Evolutionary conservation across 2,329 filamentous ascomycete genomes (phyloP).

Genomic region (Curvularia sp.): DNA sequence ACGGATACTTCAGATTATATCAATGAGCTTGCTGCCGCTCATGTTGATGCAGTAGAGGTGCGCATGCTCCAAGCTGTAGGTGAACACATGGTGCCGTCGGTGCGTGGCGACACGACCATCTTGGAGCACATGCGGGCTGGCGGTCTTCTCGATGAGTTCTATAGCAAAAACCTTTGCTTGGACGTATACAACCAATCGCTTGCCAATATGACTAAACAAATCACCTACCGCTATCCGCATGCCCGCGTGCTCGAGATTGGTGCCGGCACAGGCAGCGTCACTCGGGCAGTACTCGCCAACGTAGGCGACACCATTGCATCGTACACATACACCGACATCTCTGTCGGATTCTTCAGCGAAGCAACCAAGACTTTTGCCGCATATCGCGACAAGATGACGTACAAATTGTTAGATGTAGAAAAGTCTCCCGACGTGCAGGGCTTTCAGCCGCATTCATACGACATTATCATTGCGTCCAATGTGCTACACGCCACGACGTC

Average conservation of each 20-base stretch:
- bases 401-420: conserved; percentile 18
- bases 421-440: conserved; percentile 19
- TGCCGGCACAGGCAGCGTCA: conserved; percentile 7
- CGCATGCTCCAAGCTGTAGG: neutral
- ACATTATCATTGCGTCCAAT: conserved; percentile 27
- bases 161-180: neutral
- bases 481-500: conserved; percentile 25
- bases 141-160: neutral
- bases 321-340: conserved; percentile 30
- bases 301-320: conserved; percentile 13
- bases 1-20: neutral
- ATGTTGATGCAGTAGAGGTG: neutral
- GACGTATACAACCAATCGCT: neutral
- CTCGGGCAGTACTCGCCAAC: conserved; percentile 5
- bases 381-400: conserved; percentile 3
- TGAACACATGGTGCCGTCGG: neutral
- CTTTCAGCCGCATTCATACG: conserved; percentile 19
- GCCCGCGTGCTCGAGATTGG: conserved; percentile 5
- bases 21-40: neutral
- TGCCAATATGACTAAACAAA: neutral
- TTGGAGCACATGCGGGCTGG: neutral
- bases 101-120: neutral
- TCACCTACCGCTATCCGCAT: neutral
- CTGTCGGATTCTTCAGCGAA: neutral
- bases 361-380: neutral